These are phyloP conservation scores for Elsinoe ampelina DNA, from an alignment of 2,329 filamentous ascomycete genomes.

Conservation along the genomic window DNA sequence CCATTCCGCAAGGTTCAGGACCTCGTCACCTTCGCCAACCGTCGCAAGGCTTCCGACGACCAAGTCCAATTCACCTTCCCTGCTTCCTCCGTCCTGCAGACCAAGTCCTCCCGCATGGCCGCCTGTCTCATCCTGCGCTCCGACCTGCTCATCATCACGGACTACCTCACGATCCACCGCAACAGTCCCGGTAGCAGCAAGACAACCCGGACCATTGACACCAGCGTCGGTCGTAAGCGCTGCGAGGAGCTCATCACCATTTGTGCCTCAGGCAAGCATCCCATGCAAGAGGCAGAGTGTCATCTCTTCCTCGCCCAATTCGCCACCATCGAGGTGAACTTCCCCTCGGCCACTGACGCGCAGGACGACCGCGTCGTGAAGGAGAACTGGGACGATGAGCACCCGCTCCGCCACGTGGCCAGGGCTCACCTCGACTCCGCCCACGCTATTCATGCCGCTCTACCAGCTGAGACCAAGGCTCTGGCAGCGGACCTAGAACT, in stretches of 20 bases:
- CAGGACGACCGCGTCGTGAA: neutral
- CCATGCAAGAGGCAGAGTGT: slow-evolving; percentile 41
- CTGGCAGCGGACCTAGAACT: slow-evolving; percentile 40
- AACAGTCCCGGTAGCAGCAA: slow-evolving; percentile 7
- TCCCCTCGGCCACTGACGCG: neutral
- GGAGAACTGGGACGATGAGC: neutral
- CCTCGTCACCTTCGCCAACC: slow-evolving; percentile 35
- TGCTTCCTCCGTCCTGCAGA: slow-evolving; percentile 22
- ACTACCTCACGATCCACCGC: slow-evolving; percentile 29
- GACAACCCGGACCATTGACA: slow-evolving; percentile 22
- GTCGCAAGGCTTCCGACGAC: slow-evolving; percentile 19
- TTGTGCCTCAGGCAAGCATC: slow-evolving; percentile 29
- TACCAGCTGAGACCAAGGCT: slow-evolving; percentile 22
- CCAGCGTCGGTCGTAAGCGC: slow-evolving; percentile 30
- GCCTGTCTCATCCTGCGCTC: slow-evolving; percentile 39
- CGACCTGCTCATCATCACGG: slow-evolving; percentile 40
- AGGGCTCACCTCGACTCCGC: slow-evolving; percentile 22
- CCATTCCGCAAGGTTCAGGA: slow-evolving; percentile 41
- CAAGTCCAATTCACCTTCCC: slow-evolving; percentile 22
- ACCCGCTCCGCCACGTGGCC: slow-evolving; percentile 9
- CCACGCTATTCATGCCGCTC: slow-evolving; percentile 22
- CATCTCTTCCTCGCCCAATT: slow-evolving; percentile 44
- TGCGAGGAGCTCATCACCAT: slow-evolving; percentile 34
- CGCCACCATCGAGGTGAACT: slow-evolving; percentile 33
- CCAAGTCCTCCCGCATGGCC: slow-evolving; percentile 33